Conservation (phyloP, 345 rosid genomes). For the Salix arbutifolia region DNA sequence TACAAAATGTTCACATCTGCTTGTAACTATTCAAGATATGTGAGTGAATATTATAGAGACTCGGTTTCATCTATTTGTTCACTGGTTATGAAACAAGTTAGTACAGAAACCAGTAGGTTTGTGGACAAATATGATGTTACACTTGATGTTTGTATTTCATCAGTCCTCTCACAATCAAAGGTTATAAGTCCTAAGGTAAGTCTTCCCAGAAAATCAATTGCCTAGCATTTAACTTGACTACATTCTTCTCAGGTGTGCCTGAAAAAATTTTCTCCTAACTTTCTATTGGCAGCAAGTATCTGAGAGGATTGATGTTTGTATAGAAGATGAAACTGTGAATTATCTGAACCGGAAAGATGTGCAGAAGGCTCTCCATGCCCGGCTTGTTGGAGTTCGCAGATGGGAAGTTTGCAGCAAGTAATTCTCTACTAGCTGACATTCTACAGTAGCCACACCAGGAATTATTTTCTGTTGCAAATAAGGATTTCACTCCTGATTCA, state of each 20-base stretch:
- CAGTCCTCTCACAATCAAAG: constrained; percentile 76
- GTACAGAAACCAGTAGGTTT: constrained; percentile 73
- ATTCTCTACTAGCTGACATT: constrained; percentile 10
- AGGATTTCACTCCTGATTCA: too few relatives aligned
- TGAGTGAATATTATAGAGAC: constrained; percentile 81
- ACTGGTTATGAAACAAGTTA: constrained; percentile 71
- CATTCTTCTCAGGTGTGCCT: not conserved
- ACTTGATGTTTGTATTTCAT: constrained; percentile 82
- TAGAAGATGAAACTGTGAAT: constrained; percentile 84
- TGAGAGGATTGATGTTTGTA: constrained; percentile 67
- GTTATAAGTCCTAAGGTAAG: constrained; percentile 69
- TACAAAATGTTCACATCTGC: constrained; percentile 73
- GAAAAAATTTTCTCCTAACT: not conserved
- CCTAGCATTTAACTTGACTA: not conserved
- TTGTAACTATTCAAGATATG: constrained; percentile 89
- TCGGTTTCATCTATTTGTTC: constrained; percentile 66
- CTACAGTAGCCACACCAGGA: not conserved
- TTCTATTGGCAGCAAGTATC: constrained; percentile 13
- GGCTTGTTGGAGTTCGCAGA: constrained; percentile 72
- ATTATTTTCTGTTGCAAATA: too few relatives aligned
- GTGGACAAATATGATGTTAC: constrained; percentile 94
- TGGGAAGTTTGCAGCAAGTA: constrained; percentile 98
- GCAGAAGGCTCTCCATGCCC: constrained; percentile 81
- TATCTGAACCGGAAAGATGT: constrained; percentile 83
- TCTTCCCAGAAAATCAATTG: not conserved